phyloP scores from a whole-genome alignment of 2,329 filamentous ascomycete genomes.

The Colletotrichum trifolii region DNA sequence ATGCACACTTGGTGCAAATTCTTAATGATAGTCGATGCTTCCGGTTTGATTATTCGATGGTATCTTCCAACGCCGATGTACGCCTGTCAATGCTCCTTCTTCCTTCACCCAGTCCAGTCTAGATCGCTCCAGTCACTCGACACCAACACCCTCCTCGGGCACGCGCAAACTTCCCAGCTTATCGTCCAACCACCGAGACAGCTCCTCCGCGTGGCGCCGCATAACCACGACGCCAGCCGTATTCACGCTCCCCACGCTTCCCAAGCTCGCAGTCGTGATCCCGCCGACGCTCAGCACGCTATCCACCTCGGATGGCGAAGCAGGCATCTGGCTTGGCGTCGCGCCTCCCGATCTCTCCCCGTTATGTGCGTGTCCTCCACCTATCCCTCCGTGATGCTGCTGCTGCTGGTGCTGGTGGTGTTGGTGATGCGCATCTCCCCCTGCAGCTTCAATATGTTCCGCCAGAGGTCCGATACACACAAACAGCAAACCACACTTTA shows the following conservation, averaged over 20 bases:
- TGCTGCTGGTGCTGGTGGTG: slow-evolving; percentile 34
- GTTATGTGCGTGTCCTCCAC: slow-evolving; percentile 16
- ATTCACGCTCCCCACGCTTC: slow-evolving; percentile 50
- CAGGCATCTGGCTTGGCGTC: slow-evolving; percentile 40
- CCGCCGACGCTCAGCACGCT: slow-evolving; percentile 59
- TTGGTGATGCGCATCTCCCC: neutral
- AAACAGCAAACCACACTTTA: slow-evolving; percentile 70
- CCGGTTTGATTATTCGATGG: slow-evolving; percentile 13
- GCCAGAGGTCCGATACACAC: slow-evolving; percentile 66
- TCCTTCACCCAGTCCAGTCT: neutral
- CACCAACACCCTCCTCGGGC: slow-evolving; percentile 62
- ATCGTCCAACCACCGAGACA: slow-evolving; percentile 70
- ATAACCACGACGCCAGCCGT: slow-evolving; percentile 62
- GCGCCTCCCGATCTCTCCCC: slow-evolving; percentile 44
- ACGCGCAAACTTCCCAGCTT: slow-evolving; percentile 65
- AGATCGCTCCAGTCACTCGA: slow-evolving; percentile 39
- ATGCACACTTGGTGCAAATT: no score
- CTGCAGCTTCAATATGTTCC: slow-evolving; percentile 38
- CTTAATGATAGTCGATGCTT: neutral
- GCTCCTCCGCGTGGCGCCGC: slow-evolving; percentile 67
- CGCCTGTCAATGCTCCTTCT: slow-evolving; percentile 17
- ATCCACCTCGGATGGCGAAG: slow-evolving; percentile 56
- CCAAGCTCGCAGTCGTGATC: slow-evolving; percentile 55
- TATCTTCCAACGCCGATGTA: slow-evolving; percentile 35
- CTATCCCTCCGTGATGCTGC: slow-evolving; percentile 24